Conservation (phyloP, 148 eudicot species). For the Rhododendron griersonianum region DNA sequence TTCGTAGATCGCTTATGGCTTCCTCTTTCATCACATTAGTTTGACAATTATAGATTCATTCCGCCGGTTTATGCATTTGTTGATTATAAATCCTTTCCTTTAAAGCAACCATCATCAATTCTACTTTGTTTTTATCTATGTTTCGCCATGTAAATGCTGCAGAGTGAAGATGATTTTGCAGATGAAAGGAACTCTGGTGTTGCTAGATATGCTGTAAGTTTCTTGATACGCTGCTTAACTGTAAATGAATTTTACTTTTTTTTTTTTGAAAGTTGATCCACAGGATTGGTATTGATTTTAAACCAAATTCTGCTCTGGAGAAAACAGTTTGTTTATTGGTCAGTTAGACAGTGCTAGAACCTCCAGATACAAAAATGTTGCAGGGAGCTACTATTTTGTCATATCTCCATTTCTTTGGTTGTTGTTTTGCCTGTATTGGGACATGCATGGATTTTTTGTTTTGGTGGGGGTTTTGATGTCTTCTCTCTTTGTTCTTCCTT, state of each 20-base stretch:
- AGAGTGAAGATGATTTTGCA: constrained; percentile 40
- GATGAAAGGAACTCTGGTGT: constrained; percentile 51
- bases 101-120: constrained; percentile 1
- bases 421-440: neutral
- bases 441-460: neutral
- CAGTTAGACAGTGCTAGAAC: neutral
- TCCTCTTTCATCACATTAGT: constrained; percentile 1
- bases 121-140: neutral
- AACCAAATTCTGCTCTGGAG: neutral
- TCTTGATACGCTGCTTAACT: constrained; percentile 32
- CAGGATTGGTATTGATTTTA: neutral
- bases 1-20: constrained; percentile 5
- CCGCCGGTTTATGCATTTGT: neutral
- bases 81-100: neutral
- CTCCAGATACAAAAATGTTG: neutral
- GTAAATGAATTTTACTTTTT: neutral
- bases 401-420: neutral
- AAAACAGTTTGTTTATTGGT: constrained; percentile 1
- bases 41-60: neutral
- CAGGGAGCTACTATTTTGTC: constrained; percentile 3
- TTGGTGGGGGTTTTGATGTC: neutral
- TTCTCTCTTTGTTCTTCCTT: neutral
- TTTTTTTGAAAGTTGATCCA: neutral
- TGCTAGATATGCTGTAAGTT: constrained; percentile 70
- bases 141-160: constrained; percentile 14